A percentile compares a stretch with the other conserved stretches of the same genome.
These are phyloP conservation scores for Colletotrichum tamarilloi DNA, from an alignment of 2,329 filamentous ascomycete genomes.

Conservation along the genomic window DNA sequence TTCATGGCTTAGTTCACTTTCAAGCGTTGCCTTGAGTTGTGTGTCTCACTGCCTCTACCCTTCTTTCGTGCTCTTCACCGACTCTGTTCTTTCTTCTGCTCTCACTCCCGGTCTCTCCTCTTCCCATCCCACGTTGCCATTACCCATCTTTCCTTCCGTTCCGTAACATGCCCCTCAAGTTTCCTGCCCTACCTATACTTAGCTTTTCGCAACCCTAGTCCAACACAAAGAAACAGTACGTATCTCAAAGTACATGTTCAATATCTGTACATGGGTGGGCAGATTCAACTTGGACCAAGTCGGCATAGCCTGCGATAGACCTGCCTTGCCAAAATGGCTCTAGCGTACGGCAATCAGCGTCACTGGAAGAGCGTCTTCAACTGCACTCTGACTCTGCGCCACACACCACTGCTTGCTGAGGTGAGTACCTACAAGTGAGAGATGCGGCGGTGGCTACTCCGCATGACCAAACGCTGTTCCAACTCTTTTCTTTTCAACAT, in stretches of 20 bases:
- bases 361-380: slow-evolving; percentile 1
- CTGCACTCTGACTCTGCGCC: background rate
- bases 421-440: background rate
- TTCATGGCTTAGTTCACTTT: background rate
- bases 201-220: background rate
- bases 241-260: background rate
- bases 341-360: slow-evolving; percentile 7
- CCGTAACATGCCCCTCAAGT: background rate
- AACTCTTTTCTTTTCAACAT: background rate
- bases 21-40: background rate
- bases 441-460: background rate
- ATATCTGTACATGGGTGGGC: background rate
- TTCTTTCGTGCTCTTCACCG: background rate
- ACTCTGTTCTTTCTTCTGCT: background rate
- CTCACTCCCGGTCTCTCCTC: background rate
- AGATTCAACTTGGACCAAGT: background rate
- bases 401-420: background rate
- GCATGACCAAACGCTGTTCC: background rate
- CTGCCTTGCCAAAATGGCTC: background rate
- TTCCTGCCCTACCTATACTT: background rate
- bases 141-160: background rate
- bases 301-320: background rate
- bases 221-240: background rate
- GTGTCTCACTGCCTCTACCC: background rate
- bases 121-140: slow-evolving; percentile 5